Evolutionary conservation across 352 stramenopile genomes (phyloP).

Genomic region (Pilasporangium apinafurcum): DNA sequence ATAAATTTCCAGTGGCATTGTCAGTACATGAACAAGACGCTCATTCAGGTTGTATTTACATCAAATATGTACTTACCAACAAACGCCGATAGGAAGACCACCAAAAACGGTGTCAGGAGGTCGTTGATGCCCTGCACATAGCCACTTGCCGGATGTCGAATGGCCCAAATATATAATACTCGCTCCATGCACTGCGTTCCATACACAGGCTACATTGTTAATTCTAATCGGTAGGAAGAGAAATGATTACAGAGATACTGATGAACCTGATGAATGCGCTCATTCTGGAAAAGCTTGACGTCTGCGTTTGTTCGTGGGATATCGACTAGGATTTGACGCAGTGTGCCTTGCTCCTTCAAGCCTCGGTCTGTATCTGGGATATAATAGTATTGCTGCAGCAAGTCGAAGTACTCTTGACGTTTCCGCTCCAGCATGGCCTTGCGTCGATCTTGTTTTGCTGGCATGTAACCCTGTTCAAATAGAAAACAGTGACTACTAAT

Average conservation of each 20-base stretch:
- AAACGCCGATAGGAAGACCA: conserved; percentile 93
- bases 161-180: conserved; percentile 98
- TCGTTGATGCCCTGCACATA: conserved; percentile 99
- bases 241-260: neutral
- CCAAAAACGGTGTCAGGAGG: conserved; percentile 95
- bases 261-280: conserved; percentile 83
- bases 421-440: conserved; percentile 91
- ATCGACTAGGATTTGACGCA: conserved; percentile 97
- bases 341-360: conserved; percentile 93
- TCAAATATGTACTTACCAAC: conserved; percentile 29
- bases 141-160: conserved; percentile 95
- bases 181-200: conserved; percentile 88
- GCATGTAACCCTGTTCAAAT: conserved; percentile 88
- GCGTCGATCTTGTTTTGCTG: conserved; percentile 91
- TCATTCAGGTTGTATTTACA: neutral
- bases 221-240: neutral
- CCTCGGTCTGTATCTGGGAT: conserved; percentile 93
- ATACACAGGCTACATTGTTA: conserved; percentile 1
- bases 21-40: too few species aligned
- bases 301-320: conserved; percentile 96
- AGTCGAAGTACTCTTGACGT: conserved; percentile 94
- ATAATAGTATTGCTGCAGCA: conserved; percentile 95
- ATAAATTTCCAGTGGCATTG: too few species aligned
- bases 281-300: conserved; percentile 96
- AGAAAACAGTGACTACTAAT: neutral